Percentiles rank a stretch among this genome's conserved stretches.
Conservation (phyloP, 805 yeast genomes). For the Lachancea waltii region DNA sequence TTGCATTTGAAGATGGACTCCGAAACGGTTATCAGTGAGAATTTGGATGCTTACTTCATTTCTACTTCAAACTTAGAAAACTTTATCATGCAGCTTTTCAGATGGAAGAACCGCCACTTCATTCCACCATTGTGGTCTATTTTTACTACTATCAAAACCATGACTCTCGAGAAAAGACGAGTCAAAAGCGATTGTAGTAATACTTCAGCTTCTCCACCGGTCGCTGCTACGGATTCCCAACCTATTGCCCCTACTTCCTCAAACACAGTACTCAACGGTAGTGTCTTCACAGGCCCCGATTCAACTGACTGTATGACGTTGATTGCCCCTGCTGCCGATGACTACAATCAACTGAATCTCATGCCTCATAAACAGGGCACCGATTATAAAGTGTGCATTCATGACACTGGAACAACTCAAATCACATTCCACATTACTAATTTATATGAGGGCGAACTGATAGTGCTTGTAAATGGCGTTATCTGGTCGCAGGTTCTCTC, state of each 20-base stretch:
- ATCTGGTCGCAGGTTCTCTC: slow-evolving; percentile 62
- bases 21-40: not conserved
- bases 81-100: slow-evolving; percentile 27
- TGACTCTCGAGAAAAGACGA: slow-evolving; percentile 41
- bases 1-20: slow-evolving; percentile 12
- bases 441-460: slow-evolving; percentile 37
- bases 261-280: slow-evolving; percentile 21
- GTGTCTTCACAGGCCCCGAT: slow-evolving; percentile 28
- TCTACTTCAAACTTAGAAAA: slow-evolving; percentile 28
- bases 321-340: slow-evolving; percentile 30
- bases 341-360: slow-evolving; percentile 26
- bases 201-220: slow-evolving; percentile 3
- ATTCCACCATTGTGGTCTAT: slow-evolving; percentile 51
- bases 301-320: slow-evolving; percentile 33
- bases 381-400: slow-evolving; percentile 36
- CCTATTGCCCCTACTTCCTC: slow-evolving; percentile 22
- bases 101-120: slow-evolving; percentile 22
- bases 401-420: slow-evolving; percentile 46
- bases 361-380: slow-evolving; percentile 28
- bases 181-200: slow-evolving; percentile 32
- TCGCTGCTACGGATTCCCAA: slow-evolving; percentile 4
- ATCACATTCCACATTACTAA: slow-evolving; percentile 46
- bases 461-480: slow-evolving; percentile 55
- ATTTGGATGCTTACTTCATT: slow-evolving; percentile 4
- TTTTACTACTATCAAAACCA: slow-evolving; percentile 44